These are phyloP conservation scores for Oryza punctata DNA, from an alignment of 176 grass and related monocot species.

Conservation along the genomic window DNA sequence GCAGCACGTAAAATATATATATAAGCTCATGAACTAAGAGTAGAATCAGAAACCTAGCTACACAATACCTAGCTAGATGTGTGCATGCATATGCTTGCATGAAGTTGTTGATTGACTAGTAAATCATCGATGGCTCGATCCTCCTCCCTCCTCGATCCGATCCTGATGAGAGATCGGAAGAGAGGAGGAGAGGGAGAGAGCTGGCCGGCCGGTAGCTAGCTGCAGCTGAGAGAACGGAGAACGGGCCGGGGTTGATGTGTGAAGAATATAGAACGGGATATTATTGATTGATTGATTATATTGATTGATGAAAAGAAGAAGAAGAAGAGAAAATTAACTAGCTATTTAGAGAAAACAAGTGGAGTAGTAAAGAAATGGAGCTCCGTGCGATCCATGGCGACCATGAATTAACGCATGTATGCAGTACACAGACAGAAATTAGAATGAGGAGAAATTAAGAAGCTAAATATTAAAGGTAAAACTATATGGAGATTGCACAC, in stretches of 20 bases:
- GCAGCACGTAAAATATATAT: not conserved
- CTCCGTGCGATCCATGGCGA: slow-evolving; percentile 14
- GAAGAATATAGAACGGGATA: slow-evolving; percentile 43
- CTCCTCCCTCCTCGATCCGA: not conserved
- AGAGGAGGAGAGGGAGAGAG: not conserved
- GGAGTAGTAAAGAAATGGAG: slow-evolving; percentile 19
- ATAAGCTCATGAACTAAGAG: not conserved
- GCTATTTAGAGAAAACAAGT: not conserved
- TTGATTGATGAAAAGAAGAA: not conserved
- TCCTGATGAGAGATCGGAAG: not conserved
- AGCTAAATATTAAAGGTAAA: not conserved
- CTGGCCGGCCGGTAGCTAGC: too few relatives aligned
- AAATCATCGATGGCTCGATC: not conserved
- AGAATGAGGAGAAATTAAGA: not conserved
- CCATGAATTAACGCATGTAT: not conserved
- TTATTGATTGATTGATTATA: slow-evolving; percentile 11
- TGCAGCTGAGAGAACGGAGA: slow-evolving; percentile 18
- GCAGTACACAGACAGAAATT: not conserved
- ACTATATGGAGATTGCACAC: not conserved
- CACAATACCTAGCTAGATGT: slow-evolving; percentile 27
- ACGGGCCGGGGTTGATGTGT: slow-evolving; percentile 35
- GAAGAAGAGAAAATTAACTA: not conserved
- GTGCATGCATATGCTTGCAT: too few relatives aligned
- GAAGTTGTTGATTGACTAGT: slow-evolving; percentile 2
- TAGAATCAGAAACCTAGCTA: slow-evolving; percentile 16